Conservation (phyloP, 2,329 filamentous ascomycete genomes). For the Cladobotryum mycophilum region DNA sequence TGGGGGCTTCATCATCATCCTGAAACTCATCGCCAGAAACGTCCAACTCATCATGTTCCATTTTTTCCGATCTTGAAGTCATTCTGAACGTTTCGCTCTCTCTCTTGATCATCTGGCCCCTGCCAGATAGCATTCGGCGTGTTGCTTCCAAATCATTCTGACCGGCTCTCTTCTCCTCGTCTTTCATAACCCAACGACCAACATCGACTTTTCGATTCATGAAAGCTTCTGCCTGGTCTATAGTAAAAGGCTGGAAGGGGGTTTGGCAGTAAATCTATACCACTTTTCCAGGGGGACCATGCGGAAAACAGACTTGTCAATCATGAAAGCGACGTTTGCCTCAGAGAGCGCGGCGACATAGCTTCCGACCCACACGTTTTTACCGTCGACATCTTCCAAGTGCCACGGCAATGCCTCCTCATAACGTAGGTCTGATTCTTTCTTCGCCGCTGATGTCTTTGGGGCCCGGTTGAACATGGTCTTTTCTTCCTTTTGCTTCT, state of each 20-base stretch:
- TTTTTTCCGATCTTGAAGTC: slow-evolving; percentile 55
- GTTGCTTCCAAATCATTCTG: slow-evolving; percentile 57
- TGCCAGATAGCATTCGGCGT: slow-evolving; percentile 43
- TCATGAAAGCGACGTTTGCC: slow-evolving; percentile 72
- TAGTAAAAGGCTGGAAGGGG: slow-evolving; percentile 71
- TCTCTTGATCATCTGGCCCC: slow-evolving; percentile 55
- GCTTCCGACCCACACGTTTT: slow-evolving; percentile 86
- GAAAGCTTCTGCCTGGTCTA: slow-evolving; percentile 78
- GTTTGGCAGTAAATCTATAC: slow-evolving; percentile 81
- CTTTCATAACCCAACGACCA: slow-evolving; percentile 73
- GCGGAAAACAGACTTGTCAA: slow-evolving; percentile 63
- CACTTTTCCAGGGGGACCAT: slow-evolving; percentile 93
- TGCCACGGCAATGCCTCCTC: slow-evolving; percentile 97
- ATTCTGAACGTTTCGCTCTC: slow-evolving; percentile 60
- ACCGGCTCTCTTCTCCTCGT: slow-evolving; percentile 51
- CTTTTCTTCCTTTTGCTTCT: slow-evolving; percentile 75
- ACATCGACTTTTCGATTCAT: slow-evolving; percentile 74
- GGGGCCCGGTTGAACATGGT: slow-evolving; percentile 82
- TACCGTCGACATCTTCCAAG: slow-evolving; percentile 91
- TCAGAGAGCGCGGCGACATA: slow-evolving; percentile 87
- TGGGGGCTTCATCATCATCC: slow-evolving; percentile 76
- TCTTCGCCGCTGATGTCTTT: slow-evolving; percentile 72
- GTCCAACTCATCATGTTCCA: slow-evolving; percentile 65
- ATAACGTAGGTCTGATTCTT: slow-evolving; percentile 67
- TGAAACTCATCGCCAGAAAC: slow-evolving; percentile 71